Conservation (phyloP, 345 rosid genomes). For the Geranium brycei region DNA sequence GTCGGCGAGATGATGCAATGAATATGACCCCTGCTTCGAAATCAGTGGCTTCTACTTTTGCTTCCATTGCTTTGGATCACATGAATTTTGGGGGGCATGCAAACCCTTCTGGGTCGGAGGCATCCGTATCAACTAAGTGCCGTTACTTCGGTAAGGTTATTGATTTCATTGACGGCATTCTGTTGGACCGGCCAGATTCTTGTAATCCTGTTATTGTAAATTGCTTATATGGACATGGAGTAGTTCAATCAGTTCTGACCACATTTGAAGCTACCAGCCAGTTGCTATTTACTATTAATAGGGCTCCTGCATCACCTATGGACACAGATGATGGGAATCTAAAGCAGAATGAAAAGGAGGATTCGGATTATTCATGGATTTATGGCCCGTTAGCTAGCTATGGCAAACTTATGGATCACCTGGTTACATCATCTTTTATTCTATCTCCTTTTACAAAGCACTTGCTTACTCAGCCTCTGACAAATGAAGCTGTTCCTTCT, state of each 20-base stretch:
- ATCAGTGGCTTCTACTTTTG: constrained; percentile 67
- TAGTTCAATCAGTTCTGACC: constrained; percentile 66
- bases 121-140: constrained; percentile 67
- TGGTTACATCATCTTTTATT: constrained; percentile 78
- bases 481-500: constrained; percentile 44
- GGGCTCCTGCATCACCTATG: constrained; percentile 73
- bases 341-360: constrained; percentile 59
- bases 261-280: constrained; percentile 96
- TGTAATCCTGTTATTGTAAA: constrained; percentile 78
- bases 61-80: constrained; percentile 65
- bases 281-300: constrained; percentile 55
- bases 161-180: constrained; percentile 72
- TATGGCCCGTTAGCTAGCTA: constrained; percentile 85
- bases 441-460: constrained; percentile 80
- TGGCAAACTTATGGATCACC: constrained; percentile 89
- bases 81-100: constrained; percentile 62
- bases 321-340: constrained; percentile 62
- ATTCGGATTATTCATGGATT: constrained; percentile 66
- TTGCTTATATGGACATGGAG: constrained; percentile 70
- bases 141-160: constrained; percentile 88
- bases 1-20: constrained; percentile 78
- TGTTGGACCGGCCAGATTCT: constrained; percentile 78
- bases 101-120: constrained; percentile 39
- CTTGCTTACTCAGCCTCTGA: constrained; percentile 67
- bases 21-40: constrained; percentile 73